Conservation (phyloP, 352 stramenopile species). For the Phytophthora palmivora region DNA sequence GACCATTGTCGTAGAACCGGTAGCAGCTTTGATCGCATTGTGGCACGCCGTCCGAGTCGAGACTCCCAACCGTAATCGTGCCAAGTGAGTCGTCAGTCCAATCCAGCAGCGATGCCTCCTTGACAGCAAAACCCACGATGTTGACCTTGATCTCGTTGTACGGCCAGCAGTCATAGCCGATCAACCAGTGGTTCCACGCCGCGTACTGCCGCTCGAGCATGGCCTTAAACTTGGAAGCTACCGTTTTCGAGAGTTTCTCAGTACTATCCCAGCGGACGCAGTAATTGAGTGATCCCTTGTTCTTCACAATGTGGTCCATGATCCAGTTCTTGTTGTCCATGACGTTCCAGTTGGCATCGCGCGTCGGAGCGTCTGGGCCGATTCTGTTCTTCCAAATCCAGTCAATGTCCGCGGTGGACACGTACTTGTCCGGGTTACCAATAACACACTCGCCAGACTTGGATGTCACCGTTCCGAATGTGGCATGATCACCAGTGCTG, state of each 20-base stretch:
- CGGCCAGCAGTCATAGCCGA: conserved; percentile 29
- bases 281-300: conserved; percentile 51
- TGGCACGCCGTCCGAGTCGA: conserved; percentile 36
- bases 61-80: conserved; percentile 33
- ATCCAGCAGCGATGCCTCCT: conserved; percentile 13
- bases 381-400: conserved; percentile 35
- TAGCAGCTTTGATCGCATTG: conserved; percentile 46
- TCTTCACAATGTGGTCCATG: conserved; percentile 49
- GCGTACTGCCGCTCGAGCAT: conserved; percentile 46
- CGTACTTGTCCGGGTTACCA: conserved; percentile 32
- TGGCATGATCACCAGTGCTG: conserved; percentile 25
- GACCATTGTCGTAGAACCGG: conserved; percentile 38
- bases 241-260: conserved; percentile 40
- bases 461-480: conserved; percentile 36
- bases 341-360: conserved; percentile 18
- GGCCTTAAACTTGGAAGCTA: conserved; percentile 42
- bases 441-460: conserved; percentile 32
- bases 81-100: conserved; percentile 31
- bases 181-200: conserved; percentile 50
- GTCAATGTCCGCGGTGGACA: conserved; percentile 20
- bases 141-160: conserved; percentile 34
- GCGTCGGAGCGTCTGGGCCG: background rate
- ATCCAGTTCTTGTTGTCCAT: conserved; percentile 40
- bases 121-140: conserved; percentile 28
- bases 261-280: conserved; percentile 52